Conservation (phyloP, 768 basidiomycete species). For the Calocera viscosa region DNA sequence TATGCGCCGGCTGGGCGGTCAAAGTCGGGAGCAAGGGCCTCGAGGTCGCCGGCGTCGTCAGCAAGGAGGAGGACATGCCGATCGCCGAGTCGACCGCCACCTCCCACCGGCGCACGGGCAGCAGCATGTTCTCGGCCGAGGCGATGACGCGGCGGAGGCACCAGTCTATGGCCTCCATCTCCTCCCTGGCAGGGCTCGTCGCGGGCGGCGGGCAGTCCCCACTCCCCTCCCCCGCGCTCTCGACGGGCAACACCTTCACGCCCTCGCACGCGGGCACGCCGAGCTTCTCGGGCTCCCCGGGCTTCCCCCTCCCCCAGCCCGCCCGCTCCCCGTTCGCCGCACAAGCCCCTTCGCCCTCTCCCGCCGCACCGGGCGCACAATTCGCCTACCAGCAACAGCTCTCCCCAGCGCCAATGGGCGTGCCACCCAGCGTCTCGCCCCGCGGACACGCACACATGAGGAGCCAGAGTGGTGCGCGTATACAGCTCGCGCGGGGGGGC, state of each 20-base stretch:
- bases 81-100: constrained; percentile 46
- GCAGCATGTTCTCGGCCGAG: background rate
- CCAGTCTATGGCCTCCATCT: background rate
- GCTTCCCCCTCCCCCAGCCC: background rate
- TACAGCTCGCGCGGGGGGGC: background rate
- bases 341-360: background rate
- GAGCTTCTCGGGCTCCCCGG: background rate
- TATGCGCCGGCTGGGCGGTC: constrained; percentile 68
- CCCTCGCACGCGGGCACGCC: background rate
- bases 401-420: background rate
- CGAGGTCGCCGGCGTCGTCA: constrained; percentile 43
- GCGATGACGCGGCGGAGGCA: background rate
- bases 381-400: background rate
- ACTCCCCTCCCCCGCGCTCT: background rate
- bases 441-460: background rate
- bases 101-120: background rate
- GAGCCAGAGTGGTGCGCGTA: background rate
- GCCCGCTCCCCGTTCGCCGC: background rate
- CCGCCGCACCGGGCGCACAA: background rate
- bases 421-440: background rate
- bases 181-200: constrained; percentile 2
- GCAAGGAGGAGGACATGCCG: constrained; percentile 40
- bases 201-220: background rate
- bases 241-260: background rate
- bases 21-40: constrained; percentile 47